Conservation (phyloP, 805 yeast genomes). For the Monosporozyma servazzii region DNA sequence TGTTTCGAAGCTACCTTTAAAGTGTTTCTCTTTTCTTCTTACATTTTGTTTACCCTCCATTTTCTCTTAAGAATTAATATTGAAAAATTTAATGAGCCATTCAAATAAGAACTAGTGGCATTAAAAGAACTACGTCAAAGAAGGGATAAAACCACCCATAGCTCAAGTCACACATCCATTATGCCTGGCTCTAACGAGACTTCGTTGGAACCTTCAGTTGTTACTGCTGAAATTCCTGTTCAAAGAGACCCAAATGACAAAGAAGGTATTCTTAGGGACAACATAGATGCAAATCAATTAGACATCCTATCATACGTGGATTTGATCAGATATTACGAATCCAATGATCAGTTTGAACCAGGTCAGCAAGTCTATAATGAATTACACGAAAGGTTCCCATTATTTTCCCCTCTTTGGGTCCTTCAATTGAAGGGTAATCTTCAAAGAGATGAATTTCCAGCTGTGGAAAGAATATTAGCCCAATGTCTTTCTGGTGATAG, state of each 20-base stretch:
- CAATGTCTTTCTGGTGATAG: slow-evolving; percentile 43
- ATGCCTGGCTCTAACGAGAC: slow-evolving; percentile 1
- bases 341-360: slow-evolving; percentile 50
- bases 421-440: slow-evolving; percentile 58
- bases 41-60: neutral
- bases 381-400: slow-evolving; percentile 57
- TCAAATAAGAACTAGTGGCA: neutral
- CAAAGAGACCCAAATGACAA: neutral
- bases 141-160: no score
- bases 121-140: neutral
- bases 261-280: neutral
- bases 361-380: slow-evolving; percentile 50
- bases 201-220: neutral
- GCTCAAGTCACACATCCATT: neutral
- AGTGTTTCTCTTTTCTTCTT: neutral
- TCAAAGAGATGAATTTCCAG: slow-evolving; percentile 52
- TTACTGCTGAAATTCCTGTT: neutral
- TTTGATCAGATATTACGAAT: slow-evolving; percentile 40
- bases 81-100: neutral
- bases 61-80: neutral
- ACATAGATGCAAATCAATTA: slow-evolving; percentile 33
- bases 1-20: neutral
- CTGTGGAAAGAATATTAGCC: slow-evolving; percentile 57
- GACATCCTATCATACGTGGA: slow-evolving; percentile 50
- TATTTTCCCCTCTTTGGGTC: slow-evolving; percentile 66